A percentile compares a stretch with the other conserved stretches of the same genome.
Evolutionary conservation across 169 alveolate species (phyloP).

Genomic region (Plasmodium relictum): DNA sequence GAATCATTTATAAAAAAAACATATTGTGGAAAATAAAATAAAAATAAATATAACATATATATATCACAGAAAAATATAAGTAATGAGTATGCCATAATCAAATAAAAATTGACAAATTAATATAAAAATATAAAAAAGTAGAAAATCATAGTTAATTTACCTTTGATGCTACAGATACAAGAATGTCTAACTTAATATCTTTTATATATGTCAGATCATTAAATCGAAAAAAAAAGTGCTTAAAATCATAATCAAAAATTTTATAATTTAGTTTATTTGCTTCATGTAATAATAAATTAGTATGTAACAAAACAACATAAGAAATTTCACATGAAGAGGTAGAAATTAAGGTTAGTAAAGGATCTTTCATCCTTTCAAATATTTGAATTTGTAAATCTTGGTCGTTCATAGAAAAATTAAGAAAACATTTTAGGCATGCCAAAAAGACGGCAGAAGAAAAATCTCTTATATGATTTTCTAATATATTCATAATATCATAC

Average conservation of each 20-base stretch:
- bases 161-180: constrained; percentile 88
- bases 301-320: constrained; percentile 85
- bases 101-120: not conserved
- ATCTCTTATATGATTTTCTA: constrained; percentile 96
- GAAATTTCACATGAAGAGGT: constrained; percentile 87
- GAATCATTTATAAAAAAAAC: no score
- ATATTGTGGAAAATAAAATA: no score
- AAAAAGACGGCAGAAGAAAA: constrained; percentile 95
- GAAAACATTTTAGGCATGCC: constrained; percentile 91
- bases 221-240: constrained; percentile 86
- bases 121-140: not conserved
- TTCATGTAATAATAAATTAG: constrained; percentile 70
- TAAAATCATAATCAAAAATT: constrained; percentile 84
- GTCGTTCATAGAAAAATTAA: constrained; percentile 84
- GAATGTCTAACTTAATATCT: constrained; percentile 85
- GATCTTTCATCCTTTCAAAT: constrained; percentile 84
- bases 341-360: constrained; percentile 87
- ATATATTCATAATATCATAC: constrained; percentile 96
- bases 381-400: constrained; percentile 85
- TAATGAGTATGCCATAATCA: not conserved
- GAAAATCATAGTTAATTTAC: constrained; percentile 29
- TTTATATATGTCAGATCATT: constrained; percentile 91
- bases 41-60: not conserved
- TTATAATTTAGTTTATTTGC: constrained; percentile 63
- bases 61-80: not conserved